Conservation (phyloP, 352 stramenopile species). For the Blastocystis sp. region DNA sequence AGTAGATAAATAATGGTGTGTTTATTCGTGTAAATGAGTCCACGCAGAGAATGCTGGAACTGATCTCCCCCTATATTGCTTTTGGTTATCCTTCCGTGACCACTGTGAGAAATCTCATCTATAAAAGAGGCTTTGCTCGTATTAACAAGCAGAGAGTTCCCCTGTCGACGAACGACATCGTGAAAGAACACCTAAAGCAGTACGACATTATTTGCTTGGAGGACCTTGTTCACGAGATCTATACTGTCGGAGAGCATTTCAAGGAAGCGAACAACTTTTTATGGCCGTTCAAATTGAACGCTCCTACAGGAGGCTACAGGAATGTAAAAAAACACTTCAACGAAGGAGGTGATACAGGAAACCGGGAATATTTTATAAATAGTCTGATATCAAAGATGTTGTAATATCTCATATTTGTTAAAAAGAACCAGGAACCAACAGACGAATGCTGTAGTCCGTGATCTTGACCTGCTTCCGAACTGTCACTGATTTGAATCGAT, state of each 20-base stretch:
- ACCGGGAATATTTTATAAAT: slow-evolving; percentile 85
- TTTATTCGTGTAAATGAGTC: slow-evolving; percentile 98
- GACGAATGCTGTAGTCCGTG: neutral
- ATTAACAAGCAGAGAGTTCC: slow-evolving; percentile 92
- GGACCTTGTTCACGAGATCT: slow-evolving; percentile 98
- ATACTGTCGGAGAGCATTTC: slow-evolving; percentile 95
- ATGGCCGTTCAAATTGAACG: slow-evolving; percentile 98
- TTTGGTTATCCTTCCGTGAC: slow-evolving; percentile 94
- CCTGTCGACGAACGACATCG: slow-evolving; percentile 90
- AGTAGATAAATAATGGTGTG: slow-evolving; percentile 89
- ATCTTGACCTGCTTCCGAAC: slow-evolving; percentile 20
- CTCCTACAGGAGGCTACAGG: slow-evolving; percentile 85
- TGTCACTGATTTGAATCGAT: neutral
- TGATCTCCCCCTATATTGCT: slow-evolving; percentile 66
- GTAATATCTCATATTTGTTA: slow-evolving; percentile 67
- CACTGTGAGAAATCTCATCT: slow-evolving; percentile 90
- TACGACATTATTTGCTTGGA: slow-evolving; percentile 95
- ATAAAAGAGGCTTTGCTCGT: slow-evolving; percentile 98
- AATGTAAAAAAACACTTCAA: slow-evolving; percentile 88
- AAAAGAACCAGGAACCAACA: slow-evolving; percentile 8
- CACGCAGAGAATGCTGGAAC: slow-evolving; percentile 93
- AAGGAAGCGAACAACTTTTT: slow-evolving; percentile 98
- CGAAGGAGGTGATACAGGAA: slow-evolving; percentile 83
- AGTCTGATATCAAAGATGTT: slow-evolving; percentile 86
- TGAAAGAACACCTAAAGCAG: slow-evolving; percentile 87